Percentiles rank a stretch among this genome's conserved stretches.
These are phyloP conservation scores for Canna indica DNA, from an alignment of 176 grass and related monocot species.

Conservation along the genomic window DNA sequence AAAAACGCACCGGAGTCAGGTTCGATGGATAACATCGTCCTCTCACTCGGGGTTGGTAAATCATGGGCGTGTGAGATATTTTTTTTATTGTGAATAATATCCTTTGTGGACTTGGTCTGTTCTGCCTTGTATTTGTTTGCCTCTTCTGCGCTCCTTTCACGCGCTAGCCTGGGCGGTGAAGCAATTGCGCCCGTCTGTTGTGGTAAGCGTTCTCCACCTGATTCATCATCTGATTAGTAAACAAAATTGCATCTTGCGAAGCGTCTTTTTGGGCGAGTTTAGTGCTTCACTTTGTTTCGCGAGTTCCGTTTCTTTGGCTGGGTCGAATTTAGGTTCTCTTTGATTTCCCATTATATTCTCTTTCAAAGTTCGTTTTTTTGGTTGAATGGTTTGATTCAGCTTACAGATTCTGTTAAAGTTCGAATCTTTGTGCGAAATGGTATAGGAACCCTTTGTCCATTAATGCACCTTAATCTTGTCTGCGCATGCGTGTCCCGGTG, in stretches of 20 bases:
- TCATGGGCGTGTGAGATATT: no score
- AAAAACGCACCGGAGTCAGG: no score
- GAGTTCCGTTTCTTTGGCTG: neutral
- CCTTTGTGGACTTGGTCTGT: neutral
- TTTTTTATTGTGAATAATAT: neutral
- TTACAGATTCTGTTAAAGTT: neutral
- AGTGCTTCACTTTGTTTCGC: neutral
- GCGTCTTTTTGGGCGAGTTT: neutral
- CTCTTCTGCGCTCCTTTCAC: neutral
- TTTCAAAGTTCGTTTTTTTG: neutral
- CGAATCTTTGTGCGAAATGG: neutral
- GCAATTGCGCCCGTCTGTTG: neutral
- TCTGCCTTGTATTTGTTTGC: neutral
- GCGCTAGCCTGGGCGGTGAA: neutral
- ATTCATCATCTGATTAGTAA: neutral
- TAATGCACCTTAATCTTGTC: neutral
- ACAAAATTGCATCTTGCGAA: neutral
- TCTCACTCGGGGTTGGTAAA: no score
- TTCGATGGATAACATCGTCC: no score
- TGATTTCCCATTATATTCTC: neutral
- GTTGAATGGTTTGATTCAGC: neutral
- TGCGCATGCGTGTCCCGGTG: neutral
- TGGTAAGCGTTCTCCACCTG: neutral
- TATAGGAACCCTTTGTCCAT: neutral
- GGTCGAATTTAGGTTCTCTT: neutral